Percentiles rank a stretch among this genome's conserved stretches.
These are phyloP conservation scores for Pochonia chlamydosporia DNA, from an alignment of 2,329 filamentous ascomycete species.

Conservation along the genomic window DNA sequence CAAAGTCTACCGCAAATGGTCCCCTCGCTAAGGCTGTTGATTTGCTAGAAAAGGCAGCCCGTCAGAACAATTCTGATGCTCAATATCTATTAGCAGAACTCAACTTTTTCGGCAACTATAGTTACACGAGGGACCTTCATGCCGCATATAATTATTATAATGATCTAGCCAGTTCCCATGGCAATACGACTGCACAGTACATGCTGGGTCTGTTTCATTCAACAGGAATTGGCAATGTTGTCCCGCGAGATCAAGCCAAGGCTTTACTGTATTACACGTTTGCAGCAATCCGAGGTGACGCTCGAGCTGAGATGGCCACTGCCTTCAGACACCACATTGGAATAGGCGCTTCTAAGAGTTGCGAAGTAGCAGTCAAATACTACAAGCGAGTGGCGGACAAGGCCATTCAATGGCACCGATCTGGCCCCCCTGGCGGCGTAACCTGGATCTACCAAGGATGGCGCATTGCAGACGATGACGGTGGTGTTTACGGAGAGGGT, in stretches of 20 bases:
- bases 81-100: conserved; percentile 86
- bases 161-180: conserved; percentile 66
- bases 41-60: conserved; percentile 46
- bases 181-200: conserved; percentile 88
- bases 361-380: conserved; percentile 76
- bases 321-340: conserved; percentile 81
- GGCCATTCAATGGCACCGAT: conserved; percentile 79
- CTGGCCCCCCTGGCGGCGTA: conserved; percentile 84
- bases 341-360: conserved; percentile 79
- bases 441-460: conserved; percentile 72
- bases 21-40: conserved; percentile 45
- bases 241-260: conserved; percentile 82
- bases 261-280: conserved; percentile 93
- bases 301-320: conserved; percentile 86
- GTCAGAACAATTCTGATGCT: conserved; percentile 68
- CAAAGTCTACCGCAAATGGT: conserved; percentile 26
- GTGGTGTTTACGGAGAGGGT: conserved; percentile 91
- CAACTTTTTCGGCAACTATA: conserved; percentile 95
- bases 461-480: conserved; percentile 82
- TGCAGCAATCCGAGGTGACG: conserved; percentile 77
- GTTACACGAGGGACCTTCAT: conserved; percentile 74
- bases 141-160: conserved; percentile 78
- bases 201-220: conserved; percentile 97
- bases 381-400: conserved; percentile 95
- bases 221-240: conserved; percentile 77